These are phyloP conservation scores for Colletotrichum trifolii DNA, from an alignment of 2,329 filamentous ascomycete species.

Conservation along the genomic window DNA sequence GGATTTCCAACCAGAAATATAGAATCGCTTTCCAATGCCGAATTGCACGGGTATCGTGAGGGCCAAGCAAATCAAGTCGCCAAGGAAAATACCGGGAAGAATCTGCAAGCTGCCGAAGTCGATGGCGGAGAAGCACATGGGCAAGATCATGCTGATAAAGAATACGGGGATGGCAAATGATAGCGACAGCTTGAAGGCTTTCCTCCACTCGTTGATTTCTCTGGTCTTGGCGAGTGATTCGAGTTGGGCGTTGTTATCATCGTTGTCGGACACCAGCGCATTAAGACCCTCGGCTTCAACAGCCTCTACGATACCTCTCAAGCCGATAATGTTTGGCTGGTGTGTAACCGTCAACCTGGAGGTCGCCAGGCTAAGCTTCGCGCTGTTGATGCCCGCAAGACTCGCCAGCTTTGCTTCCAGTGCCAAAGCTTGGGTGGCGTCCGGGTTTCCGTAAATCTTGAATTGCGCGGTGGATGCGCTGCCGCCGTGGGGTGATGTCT, in stretches of 20 bases:
- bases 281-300: conserved; percentile 89
- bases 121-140: conserved; percentile 81
- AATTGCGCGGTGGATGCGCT: conserved; percentile 75
- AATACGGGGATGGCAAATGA: conserved; percentile 92
- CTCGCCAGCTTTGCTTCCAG: conserved; percentile 76
- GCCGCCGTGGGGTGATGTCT: conserved; percentile 51
- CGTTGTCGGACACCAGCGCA: conserved; percentile 87
- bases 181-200: conserved; percentile 80
- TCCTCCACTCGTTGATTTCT: conserved; percentile 93
- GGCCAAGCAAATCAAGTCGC: conserved; percentile 84
- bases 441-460: conserved; percentile 83
- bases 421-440: conserved; percentile 75
- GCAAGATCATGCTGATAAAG: conserved; percentile 90
- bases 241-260: conserved; percentile 96
- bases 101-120: conserved; percentile 79
- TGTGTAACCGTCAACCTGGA: conserved; percentile 81
- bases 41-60: conserved; percentile 96
- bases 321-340: conserved; percentile 76
- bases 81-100: conserved; percentile 83
- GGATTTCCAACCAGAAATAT: conserved; percentile 92
- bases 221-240: conserved; percentile 96
- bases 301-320: conserved; percentile 83
- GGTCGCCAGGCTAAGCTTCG: conserved; percentile 77
- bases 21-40: conserved; percentile 94
- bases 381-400: conserved; percentile 79